A percentile compares a stretch with the other conserved stretches of the same genome.
Evolutionary conservation across 148 eudicot species (phyloP).

Genomic region (Fagopyrum tataricum): DNA sequence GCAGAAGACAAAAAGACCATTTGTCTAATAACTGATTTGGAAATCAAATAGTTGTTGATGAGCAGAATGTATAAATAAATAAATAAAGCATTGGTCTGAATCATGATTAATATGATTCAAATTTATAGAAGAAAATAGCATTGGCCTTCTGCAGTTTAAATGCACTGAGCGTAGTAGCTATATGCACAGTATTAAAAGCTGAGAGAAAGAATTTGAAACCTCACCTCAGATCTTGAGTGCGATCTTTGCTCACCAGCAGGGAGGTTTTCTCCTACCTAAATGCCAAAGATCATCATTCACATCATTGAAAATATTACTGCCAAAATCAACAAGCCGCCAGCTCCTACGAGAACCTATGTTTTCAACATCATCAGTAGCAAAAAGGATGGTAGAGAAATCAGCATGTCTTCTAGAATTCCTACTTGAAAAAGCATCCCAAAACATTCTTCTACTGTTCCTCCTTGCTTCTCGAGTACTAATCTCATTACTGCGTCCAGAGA

Average conservation of each 20-base stretch:
- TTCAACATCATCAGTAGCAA: conserved; percentile 47
- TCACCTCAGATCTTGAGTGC: conserved; percentile 72
- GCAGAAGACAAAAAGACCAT: background rate
- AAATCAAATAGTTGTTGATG: background rate
- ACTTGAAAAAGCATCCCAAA: conserved; percentile 73
- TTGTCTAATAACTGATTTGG: background rate
- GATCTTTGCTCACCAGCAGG: conserved; percentile 31
- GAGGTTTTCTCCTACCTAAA: conserved; percentile 43
- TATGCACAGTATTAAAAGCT: background rate
- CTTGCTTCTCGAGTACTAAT: conserved; percentile 47
- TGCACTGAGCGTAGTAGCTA: background rate
- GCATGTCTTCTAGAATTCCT: conserved; percentile 46
- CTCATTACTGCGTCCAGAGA: conserved; percentile 34
- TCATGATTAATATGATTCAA: background rate
- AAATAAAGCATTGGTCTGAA: background rate
- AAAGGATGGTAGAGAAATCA: conserved; percentile 41
- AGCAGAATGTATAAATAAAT: background rate
- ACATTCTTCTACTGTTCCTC: conserved; percentile 57
- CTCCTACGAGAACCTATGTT: conserved; percentile 46
- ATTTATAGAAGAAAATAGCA: background rate
- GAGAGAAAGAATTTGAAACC: conserved; percentile 11
- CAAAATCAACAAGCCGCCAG: conserved; percentile 75
- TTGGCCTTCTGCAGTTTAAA: background rate
- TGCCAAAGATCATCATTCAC: conserved; percentile 43
- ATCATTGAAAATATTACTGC: conserved; percentile 40